Evolutionary conservation across 805 yeast genomes (phyloP).

Genomic region (Starmera caribaea): DNA sequence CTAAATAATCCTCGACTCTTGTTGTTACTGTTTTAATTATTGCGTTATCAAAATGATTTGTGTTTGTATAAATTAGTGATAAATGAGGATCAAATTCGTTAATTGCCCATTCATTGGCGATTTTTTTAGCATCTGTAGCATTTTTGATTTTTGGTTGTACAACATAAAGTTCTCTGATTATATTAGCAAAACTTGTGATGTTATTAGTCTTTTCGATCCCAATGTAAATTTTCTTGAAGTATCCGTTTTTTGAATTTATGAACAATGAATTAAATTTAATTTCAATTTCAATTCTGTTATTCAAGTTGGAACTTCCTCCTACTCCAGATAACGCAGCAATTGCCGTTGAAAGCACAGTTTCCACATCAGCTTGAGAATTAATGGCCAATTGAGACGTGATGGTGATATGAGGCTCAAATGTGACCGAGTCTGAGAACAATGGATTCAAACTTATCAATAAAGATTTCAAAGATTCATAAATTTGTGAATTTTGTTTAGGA

Average conservation of each 20-base stretch:
- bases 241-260: slow-evolving; percentile 9
- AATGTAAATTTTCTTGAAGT: slow-evolving; percentile 16
- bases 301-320: too few species aligned
- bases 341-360: slow-evolving; percentile 46
- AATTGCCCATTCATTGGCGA: slow-evolving; percentile 48
- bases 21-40: slow-evolving; percentile 52
- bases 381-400: slow-evolving; percentile 52
- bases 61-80: slow-evolving; percentile 57
- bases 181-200: slow-evolving; percentile 27
- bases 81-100: slow-evolving; percentile 63
- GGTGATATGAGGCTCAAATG: slow-evolving; percentile 71
- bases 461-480: slow-evolving; percentile 47
- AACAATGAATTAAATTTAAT: slow-evolving; percentile 9
- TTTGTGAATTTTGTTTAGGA: slow-evolving; percentile 46
- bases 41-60: slow-evolving; percentile 60
- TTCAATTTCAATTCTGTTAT: slow-evolving; percentile 1
- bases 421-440: slow-evolving; percentile 62
- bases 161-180: slow-evolving; percentile 50
- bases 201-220: slow-evolving; percentile 10
- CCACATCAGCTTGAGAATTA: slow-evolving; percentile 44
- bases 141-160: slow-evolving; percentile 26
- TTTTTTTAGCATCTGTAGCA: slow-evolving; percentile 24
- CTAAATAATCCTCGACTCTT: slow-evolving; percentile 56
- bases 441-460: slow-evolving; percentile 58
- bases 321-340: slow-evolving; percentile 38